Conservation (phyloP, 2,329 filamentous ascomycete genomes). For the Neurospora sp. region DNA sequence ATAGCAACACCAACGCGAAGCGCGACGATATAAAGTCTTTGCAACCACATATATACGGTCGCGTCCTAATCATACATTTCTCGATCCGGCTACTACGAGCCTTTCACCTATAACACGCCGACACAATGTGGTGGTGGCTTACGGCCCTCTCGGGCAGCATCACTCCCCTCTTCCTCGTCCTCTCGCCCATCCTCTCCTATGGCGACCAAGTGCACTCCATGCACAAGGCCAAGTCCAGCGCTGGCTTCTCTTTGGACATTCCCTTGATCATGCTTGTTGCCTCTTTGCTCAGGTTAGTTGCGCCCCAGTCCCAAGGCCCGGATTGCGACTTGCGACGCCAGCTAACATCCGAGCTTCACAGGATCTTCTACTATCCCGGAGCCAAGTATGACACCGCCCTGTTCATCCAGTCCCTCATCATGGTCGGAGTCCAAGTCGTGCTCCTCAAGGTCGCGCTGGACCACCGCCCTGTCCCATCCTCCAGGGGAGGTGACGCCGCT, state of each 20-base stretch:
- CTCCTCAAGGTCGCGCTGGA: slow-evolving; percentile 61
- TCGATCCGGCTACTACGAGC: neutral
- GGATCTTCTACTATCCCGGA: slow-evolving; percentile 62
- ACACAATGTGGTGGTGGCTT: slow-evolving; percentile 25
- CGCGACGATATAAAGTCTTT: neutral
- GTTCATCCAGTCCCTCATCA: slow-evolving; percentile 54
- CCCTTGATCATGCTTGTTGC: slow-evolving; percentile 64
- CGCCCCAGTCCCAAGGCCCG: neutral
- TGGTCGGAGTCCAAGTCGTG: slow-evolving; percentile 52
- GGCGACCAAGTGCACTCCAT: slow-evolving; percentile 57
- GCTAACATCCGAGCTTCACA: slow-evolving; percentile 21
- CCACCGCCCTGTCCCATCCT: slow-evolving; percentile 49
- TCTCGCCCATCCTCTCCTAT: slow-evolving; percentile 56
- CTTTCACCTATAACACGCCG: neutral
- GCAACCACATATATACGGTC: neutral
- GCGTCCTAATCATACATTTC: neutral
- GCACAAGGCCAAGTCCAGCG: slow-evolving; percentile 52
- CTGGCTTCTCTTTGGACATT: slow-evolving; percentile 61
- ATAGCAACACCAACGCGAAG: neutral
- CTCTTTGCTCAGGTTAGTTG: slow-evolving; percentile 49
- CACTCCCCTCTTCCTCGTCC: slow-evolving; percentile 52
- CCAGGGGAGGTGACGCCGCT: slow-evolving; percentile 49
- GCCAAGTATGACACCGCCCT: slow-evolving; percentile 54
- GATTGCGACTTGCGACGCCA: neutral
- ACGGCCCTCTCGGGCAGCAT: slow-evolving; percentile 42